Conservation (phyloP, 805 yeast species). For the Candida silvicultrix region DNA sequence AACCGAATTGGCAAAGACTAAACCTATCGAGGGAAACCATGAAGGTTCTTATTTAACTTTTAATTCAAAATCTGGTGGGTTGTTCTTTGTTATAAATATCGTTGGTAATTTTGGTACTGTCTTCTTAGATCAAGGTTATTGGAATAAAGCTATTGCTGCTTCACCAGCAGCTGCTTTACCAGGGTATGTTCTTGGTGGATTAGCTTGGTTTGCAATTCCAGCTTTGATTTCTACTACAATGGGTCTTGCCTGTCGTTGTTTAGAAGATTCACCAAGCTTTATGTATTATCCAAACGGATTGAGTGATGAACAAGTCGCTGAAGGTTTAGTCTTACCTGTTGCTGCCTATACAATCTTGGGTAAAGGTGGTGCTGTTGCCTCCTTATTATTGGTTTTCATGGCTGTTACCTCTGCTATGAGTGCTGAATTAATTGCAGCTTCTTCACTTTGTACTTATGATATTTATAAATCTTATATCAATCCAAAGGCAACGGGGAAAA, state of each 20-base stretch:
- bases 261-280: conserved; percentile 64
- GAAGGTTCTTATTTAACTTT: conserved; percentile 86
- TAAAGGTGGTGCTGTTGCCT: conserved; percentile 81
- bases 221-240: conserved; percentile 74
- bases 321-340: conserved; percentile 67
- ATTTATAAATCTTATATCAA: conserved; percentile 75
- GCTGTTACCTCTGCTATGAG: conserved; percentile 92
- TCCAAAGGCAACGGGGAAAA: conserved; percentile 72
- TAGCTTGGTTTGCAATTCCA: conserved; percentile 91
- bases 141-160: conserved; percentile 85
- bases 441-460: conserved; percentile 82
- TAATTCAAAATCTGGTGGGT: conserved; percentile 80
- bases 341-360: conserved; percentile 83
- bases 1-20: conserved; percentile 47
- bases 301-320: conserved; percentile 61
- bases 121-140: conserved; percentile 80
- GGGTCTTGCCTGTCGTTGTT: conserved; percentile 79
- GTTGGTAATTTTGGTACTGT: conserved; percentile 91
- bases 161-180: conserved; percentile 80
- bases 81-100: conserved; percentile 81
- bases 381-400: conserved; percentile 76
- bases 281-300: conserved; percentile 73
- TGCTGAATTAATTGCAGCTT: conserved; percentile 84
- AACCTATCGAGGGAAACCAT: conserved; percentile 75
- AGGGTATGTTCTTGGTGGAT: conserved; percentile 83